Evolutionary conservation across 805 yeast species (phyloP).

Genomic region (Brettanomyces anomalus): DNA sequence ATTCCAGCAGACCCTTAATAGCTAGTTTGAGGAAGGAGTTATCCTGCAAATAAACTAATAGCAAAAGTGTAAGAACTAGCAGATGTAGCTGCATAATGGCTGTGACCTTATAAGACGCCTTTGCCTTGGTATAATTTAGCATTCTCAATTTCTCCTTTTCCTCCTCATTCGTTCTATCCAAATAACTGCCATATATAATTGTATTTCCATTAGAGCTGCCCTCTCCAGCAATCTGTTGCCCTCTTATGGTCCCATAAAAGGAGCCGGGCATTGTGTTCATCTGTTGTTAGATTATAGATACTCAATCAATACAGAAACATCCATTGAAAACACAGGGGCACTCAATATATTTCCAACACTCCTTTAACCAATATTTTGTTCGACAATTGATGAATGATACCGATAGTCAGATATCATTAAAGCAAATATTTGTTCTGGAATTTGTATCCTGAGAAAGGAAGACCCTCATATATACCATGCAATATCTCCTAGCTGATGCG

Average conservation of each 20-base stretch:
- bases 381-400: no score
- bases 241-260: not conserved
- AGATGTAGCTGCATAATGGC: slow-evolving; percentile 3
- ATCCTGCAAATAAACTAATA: slow-evolving; percentile 17
- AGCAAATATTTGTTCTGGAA: no score
- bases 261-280: slow-evolving; percentile 3
- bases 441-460: no score
- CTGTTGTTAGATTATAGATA: no score
- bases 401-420: no score
- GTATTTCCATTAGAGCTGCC: not conserved
- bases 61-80: slow-evolving; percentile 12
- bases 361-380: no score
- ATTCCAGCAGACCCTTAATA: slow-evolving; percentile 13
- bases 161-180: not conserved
- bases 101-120: not conserved
- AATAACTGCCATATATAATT: no score
- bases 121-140: not conserved
- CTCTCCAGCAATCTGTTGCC: not conserved
- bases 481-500: no score
- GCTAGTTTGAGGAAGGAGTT: slow-evolving; percentile 17
- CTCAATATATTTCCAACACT: no score
- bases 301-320: no score
- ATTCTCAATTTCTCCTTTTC: not conserved
- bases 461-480: no score
- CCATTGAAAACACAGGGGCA: no score